Base-by-base conservation (phyloP, 768 basidiomycete species). In the Suillus americanus region DNA sequence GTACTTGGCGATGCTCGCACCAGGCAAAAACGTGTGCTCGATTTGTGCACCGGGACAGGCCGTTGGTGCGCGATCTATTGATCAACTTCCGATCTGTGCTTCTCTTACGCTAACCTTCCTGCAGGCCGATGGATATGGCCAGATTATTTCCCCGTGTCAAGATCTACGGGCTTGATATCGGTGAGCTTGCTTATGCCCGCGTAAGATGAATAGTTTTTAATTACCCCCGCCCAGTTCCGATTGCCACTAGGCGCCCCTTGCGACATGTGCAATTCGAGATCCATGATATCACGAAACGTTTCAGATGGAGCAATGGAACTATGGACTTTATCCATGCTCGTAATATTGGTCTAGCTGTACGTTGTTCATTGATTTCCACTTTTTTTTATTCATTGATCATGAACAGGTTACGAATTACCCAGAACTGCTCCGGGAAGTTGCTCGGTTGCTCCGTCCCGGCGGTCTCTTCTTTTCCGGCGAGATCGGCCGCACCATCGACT, bases 101-200 rank as follows among this genome's bases (percentile, higher is more conserved):
- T 33, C 28, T 43, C 61, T 51, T 55, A 13, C 25, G 46, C 38
- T 61, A 63, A 64, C 57, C 64, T 69, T 68, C 62, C 67, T 62
- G 66, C 71, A 94, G 92, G 92, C 79, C 87, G 5, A 81, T 89
- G 75, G 89, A 92, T 68, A 89, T 94, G 87, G 89, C 89, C 62
- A 74, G 71, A 54, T 79, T 80, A 57, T 94, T 89, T 72, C 87
- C 86, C 20, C 79, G 84, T 69, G 89, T 85, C 66, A 76, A 78
- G 69, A 91, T 93, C 73, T 80, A 83, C 68, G 92, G 89, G 48
- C 74, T 91, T 60, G 92, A 94, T 76, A 89, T 92, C 68, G 92
- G 92, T 92, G 74, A 69, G 83, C 73, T 66, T 64, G 35, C 43
- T 63, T 68, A 50, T 50, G 61, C 53, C 60, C 50, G 51, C 66